Evolutionary conservation across 1,139 yeast species (phyloP).

Genomic region (Scheffersomyces lignicola): DNA sequence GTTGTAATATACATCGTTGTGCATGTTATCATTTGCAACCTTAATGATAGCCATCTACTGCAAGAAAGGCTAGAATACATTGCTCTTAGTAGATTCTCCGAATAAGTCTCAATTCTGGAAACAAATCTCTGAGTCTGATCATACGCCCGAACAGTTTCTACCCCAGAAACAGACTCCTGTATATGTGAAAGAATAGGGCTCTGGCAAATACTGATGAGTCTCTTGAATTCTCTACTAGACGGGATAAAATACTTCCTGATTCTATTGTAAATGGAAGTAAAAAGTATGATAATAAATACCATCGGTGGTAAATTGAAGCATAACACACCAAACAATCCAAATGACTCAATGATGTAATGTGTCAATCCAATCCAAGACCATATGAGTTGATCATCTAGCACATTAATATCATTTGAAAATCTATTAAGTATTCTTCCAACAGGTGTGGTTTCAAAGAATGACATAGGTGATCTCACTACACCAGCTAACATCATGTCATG

Average conservation of each 20-base stretch:
- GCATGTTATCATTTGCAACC: conserved; percentile 32
- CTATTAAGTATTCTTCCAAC: conserved; percentile 28
- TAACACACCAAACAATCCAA: conserved; percentile 51
- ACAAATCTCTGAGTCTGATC: conserved; percentile 54
- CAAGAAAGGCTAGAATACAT: conserved; percentile 22
- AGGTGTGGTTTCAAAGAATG: conserved; percentile 33
- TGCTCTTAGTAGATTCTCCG: conserved; percentile 50
- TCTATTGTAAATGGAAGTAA: conserved; percentile 28
- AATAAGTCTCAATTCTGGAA: conserved; percentile 54
- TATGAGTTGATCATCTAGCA: conserved; percentile 24
- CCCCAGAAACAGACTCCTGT: conserved; percentile 62
- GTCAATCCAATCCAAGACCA: conserved; percentile 29
- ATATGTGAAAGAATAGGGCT: conserved; percentile 66
- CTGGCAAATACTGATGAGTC: conserved; percentile 28
- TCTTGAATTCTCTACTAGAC: conserved; percentile 33
- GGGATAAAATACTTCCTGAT: conserved; percentile 29
- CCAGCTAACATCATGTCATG: conserved; percentile 26
- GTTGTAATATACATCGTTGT: conserved; percentile 26
- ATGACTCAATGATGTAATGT: conserved; percentile 36
- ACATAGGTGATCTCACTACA: conserved; percentile 30
- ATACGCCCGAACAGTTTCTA: conserved; percentile 61
- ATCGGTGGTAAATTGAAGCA: conserved; percentile 22
- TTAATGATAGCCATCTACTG: conserved; percentile 38
- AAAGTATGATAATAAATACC: conserved; percentile 22
- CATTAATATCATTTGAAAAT: conserved; percentile 26